A percentile compares a stretch with the other conserved stretches of the same genome.
These are phyloP conservation scores for Aspergillus flavus DNA, from an alignment of 2,329 filamentous ascomycete species.

Conservation along the genomic window DNA sequence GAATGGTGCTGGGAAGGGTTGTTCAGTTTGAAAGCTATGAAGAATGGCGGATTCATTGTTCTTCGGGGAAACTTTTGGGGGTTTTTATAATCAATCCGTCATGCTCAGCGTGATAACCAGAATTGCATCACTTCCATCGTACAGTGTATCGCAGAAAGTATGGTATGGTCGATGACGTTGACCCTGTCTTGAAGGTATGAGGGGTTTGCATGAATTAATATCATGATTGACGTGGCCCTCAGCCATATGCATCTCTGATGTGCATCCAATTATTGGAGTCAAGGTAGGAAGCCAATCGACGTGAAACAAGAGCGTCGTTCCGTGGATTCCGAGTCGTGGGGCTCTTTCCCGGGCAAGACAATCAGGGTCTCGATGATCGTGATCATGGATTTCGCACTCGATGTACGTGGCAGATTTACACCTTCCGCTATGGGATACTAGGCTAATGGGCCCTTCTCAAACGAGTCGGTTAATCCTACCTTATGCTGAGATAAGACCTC, in stretches of 20 bases:
- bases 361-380: no score
- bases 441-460: background rate
- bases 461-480: background rate
- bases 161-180: background rate
- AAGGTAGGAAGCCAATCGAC: background rate
- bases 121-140: background rate
- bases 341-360: background rate
- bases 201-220: background rate
- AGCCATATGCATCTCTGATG: background rate
- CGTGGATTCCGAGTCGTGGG: background rate
- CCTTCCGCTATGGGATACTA: background rate
- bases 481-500: background rate
- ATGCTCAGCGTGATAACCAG: fast-evolving
- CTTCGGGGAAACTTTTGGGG: background rate
- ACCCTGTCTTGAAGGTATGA: background rate
- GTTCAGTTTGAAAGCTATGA: background rate
- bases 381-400: background rate
- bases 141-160: fast-evolving
- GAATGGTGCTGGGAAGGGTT: background rate
- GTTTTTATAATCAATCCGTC: background rate
- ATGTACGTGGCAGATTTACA: background rate
- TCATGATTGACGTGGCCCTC: background rate
- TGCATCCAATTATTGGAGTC: background rate
- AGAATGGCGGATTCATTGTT: background rate
- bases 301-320: background rate